Conservation (phyloP, 768 basidiomycete genomes). For the Mycena pura region DNA sequence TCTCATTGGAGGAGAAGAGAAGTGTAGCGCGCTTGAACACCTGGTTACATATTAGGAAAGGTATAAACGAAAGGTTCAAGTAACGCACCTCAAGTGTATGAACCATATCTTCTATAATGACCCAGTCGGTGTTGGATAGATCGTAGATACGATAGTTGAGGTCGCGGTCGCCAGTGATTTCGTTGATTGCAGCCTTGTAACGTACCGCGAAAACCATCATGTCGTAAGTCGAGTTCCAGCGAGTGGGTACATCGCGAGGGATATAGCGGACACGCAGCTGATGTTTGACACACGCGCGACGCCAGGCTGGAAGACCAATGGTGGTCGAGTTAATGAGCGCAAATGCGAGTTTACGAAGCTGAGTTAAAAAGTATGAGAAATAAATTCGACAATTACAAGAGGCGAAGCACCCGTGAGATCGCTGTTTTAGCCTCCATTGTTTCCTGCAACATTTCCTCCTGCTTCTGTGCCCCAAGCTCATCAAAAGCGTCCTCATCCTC, state of each 20-base stretch:
- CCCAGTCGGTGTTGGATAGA: constrained; percentile 30
- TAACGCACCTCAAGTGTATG: constrained; percentile 24
- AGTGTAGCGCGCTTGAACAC: neutral
- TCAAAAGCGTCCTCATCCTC: neutral
- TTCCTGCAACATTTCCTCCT: neutral
- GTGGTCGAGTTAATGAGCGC: constrained; percentile 32
- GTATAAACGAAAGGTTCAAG: neutral
- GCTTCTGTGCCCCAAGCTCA: too few species aligned
- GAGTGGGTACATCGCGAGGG: constrained; percentile 32
- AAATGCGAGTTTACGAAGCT: constrained; percentile 31
- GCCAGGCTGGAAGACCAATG: constrained; percentile 30
- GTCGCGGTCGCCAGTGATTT: constrained; percentile 13
- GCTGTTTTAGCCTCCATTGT: neutral
- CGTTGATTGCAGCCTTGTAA: constrained; percentile 25
- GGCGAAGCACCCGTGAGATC: too few species aligned
- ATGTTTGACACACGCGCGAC: neutral
- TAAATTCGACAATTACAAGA: neutral
- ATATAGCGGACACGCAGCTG: neutral
- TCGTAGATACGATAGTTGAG: constrained; percentile 11
- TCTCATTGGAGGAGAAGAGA: neutral
- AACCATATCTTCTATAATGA: constrained; percentile 25
- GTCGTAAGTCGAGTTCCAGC: constrained; percentile 37
- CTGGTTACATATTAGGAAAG: neutral
- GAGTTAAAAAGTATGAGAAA: constrained; percentile 21
- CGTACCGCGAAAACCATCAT: too few species aligned